Percentiles rank a stretch among this genome's conserved stretches.
These are phyloP conservation scores for Phytophthora uliginosa DNA, from an alignment of 352 stramenopile species.

Conservation along the genomic window DNA sequence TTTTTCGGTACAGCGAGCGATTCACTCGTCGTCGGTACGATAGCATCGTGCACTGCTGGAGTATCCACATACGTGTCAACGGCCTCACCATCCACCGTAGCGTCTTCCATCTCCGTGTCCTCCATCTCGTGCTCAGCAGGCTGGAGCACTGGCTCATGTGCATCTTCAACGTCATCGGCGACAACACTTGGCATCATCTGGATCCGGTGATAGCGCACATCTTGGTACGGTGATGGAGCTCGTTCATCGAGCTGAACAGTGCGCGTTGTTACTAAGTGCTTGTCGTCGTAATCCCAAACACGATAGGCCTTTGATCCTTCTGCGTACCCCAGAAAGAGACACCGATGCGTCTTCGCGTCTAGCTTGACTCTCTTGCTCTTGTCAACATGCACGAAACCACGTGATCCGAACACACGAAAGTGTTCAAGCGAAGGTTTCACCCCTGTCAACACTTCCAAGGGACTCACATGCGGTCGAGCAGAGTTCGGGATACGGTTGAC, in stretches of 20 bases:
- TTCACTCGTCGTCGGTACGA: not conserved
- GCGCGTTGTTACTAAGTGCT: not conserved
- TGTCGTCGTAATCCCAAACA: slow-evolving; percentile 13
- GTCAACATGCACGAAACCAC: slow-evolving; percentile 20
- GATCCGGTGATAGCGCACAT: not conserved
- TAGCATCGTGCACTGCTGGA: not conserved
- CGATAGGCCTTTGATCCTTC: slow-evolving; percentile 15
- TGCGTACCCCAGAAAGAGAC: slow-evolving; percentile 23
- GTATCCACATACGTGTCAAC: slow-evolving; percentile 2
- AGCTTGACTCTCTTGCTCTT: slow-evolving; percentile 23
- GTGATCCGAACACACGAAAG: slow-evolving; percentile 25
- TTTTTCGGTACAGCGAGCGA: not conserved
- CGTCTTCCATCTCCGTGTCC: slow-evolving; percentile 1
- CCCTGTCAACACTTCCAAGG: slow-evolving; percentile 11
- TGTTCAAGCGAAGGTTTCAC: slow-evolving; percentile 19
- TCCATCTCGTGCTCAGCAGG: not conserved
- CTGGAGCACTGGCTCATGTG: not conserved
- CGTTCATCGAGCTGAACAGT: slow-evolving; percentile 4
- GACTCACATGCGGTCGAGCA: slow-evolving; percentile 11
- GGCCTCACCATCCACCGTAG: not conserved
- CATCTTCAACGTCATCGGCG: not conserved
- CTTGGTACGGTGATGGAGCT: not conserved
- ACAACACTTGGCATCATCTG: not conserved
- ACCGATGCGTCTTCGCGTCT: slow-evolving; percentile 13
- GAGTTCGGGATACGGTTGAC: slow-evolving; percentile 25